These are phyloP conservation scores for Bipolaris sorokiniana DNA, from an alignment of 2,329 filamentous ascomycete genomes.

Conservation along the genomic window DNA sequence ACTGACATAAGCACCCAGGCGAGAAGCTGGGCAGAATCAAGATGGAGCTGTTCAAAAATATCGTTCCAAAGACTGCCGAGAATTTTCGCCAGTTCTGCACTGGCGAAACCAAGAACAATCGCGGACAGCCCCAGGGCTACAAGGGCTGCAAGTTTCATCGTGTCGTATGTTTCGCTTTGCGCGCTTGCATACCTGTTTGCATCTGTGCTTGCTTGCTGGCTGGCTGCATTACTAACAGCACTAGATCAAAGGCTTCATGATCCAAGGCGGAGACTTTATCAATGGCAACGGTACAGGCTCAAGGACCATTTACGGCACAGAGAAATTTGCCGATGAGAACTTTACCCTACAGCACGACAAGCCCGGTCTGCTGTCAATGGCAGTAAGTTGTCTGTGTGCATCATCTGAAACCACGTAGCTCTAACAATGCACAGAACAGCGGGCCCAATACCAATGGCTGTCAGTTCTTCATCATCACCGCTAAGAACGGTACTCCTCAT, in stretches of 20 bases:
- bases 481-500: conserved; percentile 73
- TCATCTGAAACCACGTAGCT: not conserved
- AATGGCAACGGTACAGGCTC: conserved; percentile 92
- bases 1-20: conserved; percentile 38
- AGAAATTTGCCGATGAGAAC: conserved; percentile 88
- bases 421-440: conserved; percentile 67
- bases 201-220: not conserved
- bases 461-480: conserved; percentile 97
- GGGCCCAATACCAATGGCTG: conserved; percentile 92
- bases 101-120: conserved; percentile 81
- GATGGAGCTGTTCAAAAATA: conserved; percentile 77
- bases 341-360: conserved; percentile 79
- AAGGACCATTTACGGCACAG: conserved; percentile 83
- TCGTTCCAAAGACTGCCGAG: conserved; percentile 86
- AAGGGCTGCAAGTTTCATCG: conserved; percentile 94
- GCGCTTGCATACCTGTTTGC: not conserved
- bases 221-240: conserved; percentile 11
- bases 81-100: conserved; percentile 98
- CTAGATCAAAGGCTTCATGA: conserved; percentile 95
- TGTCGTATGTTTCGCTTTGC: conserved; percentile 67
- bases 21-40: conserved; percentile 48
- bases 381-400: conserved; percentile 44
- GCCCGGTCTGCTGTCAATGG: conserved; percentile 88
- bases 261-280: conserved; percentile 94
- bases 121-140: conserved; percentile 85